Evolutionary conservation across 169 alveolate genomes (phyloP).

Genomic region (Eimeria brunetti): DNA sequence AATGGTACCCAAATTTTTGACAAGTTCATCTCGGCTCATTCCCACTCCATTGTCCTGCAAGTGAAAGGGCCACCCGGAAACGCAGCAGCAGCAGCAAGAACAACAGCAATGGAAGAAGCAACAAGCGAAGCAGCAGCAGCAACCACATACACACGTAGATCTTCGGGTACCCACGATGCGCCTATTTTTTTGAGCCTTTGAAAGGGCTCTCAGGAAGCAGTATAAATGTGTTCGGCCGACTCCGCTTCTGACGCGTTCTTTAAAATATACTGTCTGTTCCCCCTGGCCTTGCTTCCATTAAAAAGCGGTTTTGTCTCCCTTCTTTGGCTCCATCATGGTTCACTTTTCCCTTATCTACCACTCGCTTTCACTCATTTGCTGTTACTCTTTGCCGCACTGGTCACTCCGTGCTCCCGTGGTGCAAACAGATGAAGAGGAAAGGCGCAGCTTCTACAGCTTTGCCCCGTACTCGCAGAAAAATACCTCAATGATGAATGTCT

Average conservation of each 20-base stretch:
- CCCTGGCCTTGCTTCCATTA: background rate
- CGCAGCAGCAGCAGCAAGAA: background rate
- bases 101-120: background rate
- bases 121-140: background rate
- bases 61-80: background rate
- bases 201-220: background rate
- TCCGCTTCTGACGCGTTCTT: background rate
- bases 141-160: background rate
- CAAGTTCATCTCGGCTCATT: constrained; percentile 98
- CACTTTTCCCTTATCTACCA: background rate
- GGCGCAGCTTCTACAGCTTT: background rate
- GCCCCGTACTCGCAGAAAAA: background rate
- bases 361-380: background rate
- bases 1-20: constrained; percentile 97
- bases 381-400: background rate
- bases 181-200: background rate
- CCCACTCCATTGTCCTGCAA: constrained; percentile 99
- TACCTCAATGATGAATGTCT: constrained; percentile 79
- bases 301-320: background rate
- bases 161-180: background rate
- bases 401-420: background rate
- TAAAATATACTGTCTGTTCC: background rate
- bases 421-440: background rate
- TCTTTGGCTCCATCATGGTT: background rate
- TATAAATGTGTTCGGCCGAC: background rate